Percentiles rank a stretch among this genome's conserved stretches.
These are phyloP conservation scores for Corymbia citriodora DNA, from an alignment of 441 rosid species.

Conservation along the genomic window DNA sequence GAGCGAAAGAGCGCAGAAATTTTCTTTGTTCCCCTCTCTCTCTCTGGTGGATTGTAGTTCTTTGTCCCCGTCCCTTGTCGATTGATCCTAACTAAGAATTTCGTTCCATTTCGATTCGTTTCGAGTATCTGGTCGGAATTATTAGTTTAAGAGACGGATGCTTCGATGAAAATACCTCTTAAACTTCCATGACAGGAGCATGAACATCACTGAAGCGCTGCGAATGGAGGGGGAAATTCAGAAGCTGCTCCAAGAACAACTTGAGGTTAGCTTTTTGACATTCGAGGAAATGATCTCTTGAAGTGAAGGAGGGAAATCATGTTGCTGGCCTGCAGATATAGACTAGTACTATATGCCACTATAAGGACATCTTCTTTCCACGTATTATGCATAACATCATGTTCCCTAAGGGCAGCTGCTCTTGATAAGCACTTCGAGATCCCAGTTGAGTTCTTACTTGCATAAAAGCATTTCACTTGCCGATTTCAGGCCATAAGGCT, in stretches of 20 bases:
- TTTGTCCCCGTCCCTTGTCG: background rate
- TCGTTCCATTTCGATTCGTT: background rate
- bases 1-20: too few relatives aligned
- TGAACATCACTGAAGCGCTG: slow-evolving; percentile 75
- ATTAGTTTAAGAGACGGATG: background rate
- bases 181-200: slow-evolving; percentile 33
- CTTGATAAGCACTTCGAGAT: background rate
- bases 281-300: background rate
- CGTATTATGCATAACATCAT: background rate
- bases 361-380: background rate
- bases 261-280: slow-evolving; percentile 43
- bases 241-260: slow-evolving; percentile 90
- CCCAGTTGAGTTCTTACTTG: background rate
- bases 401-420: background rate
- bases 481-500: background rate
- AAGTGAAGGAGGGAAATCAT: background rate
- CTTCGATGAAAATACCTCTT: background rate
- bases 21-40: background rate
- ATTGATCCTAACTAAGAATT: background rate
- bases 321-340: background rate
- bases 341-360: background rate
- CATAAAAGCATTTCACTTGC: background rate
- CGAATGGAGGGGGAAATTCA: slow-evolving; percentile 85
- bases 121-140: background rate
- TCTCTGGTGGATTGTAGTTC: background rate